These are phyloP conservation scores for Hymenochaete sp. DNA, from an alignment of 1,284 basidiomycete species.

Conservation along the genomic window DNA sequence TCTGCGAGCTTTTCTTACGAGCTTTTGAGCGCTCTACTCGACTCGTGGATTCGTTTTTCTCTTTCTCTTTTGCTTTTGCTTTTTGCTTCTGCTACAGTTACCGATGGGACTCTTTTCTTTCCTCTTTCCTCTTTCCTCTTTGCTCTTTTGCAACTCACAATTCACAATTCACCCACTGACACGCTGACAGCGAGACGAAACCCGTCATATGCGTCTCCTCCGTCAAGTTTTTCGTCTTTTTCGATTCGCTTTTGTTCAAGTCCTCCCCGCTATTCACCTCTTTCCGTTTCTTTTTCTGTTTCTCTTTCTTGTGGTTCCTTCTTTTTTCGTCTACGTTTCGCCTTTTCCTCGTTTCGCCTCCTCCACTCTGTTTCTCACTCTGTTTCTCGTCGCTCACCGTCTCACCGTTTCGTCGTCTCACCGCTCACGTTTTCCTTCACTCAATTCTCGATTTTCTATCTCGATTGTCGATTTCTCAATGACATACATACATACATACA, in stretches of 20 bases:
- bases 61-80: neutral
- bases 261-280: neutral
- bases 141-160: neutral
- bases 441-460: no score
- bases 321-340: conserved; percentile 7
- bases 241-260: neutral
- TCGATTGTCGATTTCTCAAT: no score
- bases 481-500: no score
- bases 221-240: neutral
- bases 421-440: neutral
- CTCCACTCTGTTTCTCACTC: neutral
- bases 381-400: neutral
- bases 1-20: neutral
- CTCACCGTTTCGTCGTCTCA: neutral
- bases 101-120: neutral
- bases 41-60: conserved; percentile 1
- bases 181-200: no score
- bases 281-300: neutral
- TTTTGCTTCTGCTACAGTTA: neutral
- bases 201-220: no score
- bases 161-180: neutral
- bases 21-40: neutral
- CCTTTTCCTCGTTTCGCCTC: neutral
- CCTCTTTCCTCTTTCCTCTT: neutral
- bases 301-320: conserved; percentile 2